Conservation (phyloP, 2,329 filamentous ascomycete genomes). For the Penicillium expansum region DNA sequence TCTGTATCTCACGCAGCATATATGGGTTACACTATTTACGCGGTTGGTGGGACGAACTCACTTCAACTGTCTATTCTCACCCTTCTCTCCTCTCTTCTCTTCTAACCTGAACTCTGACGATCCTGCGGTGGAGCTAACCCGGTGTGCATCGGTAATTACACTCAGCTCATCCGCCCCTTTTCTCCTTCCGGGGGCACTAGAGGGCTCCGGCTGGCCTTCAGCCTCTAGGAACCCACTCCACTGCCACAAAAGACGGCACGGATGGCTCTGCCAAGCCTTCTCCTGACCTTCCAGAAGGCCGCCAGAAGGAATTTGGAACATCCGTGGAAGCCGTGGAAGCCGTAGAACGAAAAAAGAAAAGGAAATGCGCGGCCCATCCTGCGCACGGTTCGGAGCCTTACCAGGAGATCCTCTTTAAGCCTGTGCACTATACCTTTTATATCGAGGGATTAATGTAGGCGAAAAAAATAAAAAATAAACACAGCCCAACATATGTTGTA, state of each 20-base stretch:
- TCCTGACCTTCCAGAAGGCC: conserved; percentile 25
- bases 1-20: not conserved
- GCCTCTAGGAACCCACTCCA: conserved; percentile 18
- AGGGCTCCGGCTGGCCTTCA: conserved; percentile 17
- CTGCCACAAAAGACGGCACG: conserved; percentile 19
- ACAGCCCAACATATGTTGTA: not conserved
- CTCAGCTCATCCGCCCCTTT: conserved; percentile 17
- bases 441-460: not conserved
- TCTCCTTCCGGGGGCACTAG: conserved; percentile 17
- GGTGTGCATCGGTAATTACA: conserved; percentile 22
- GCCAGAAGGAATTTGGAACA: conserved; percentile 26
- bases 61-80: not conserved
- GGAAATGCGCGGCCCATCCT: conserved; percentile 14
- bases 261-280: conserved; percentile 23
- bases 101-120: not conserved
- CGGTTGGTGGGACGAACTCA: not conserved
- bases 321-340: conserved; percentile 6
- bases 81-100: not conserved
- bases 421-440: conserved; percentile 7
- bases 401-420: conserved; percentile 1
- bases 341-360: conserved; percentile 12
- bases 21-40: not conserved
- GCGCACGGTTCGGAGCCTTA: conserved; percentile 20
- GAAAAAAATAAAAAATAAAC: not conserved
- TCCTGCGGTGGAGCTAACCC: conserved; percentile 2